Evolutionary conservation across 805 yeast genomes (phyloP).

Genomic region (Myxozyma melibiosi): DNA sequence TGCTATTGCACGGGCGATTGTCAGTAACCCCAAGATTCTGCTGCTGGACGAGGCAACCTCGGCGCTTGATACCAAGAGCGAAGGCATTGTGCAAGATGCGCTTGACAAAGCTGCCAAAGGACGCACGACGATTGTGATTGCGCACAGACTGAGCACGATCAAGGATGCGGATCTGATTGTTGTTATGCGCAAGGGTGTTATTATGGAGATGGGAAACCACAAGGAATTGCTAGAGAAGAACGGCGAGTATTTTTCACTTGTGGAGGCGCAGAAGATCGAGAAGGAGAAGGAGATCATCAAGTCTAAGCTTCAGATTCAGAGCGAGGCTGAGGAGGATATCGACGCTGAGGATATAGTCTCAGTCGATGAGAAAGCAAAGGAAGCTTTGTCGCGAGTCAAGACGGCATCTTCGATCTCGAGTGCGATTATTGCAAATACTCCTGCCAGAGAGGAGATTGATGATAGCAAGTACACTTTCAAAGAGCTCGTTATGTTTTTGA

Average conservation of each 20-base stretch:
- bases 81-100: slow-evolving; percentile 60
- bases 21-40: slow-evolving; percentile 56
- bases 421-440: neutral
- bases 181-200: slow-evolving; percentile 50
- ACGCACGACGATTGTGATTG: slow-evolving; percentile 54
- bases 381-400: slow-evolving; percentile 3
- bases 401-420: slow-evolving; percentile 16
- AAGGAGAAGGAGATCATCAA: slow-evolving; percentile 13
- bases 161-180: slow-evolving; percentile 52
- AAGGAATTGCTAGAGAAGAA: slow-evolving; percentile 35
- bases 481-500: slow-evolving; percentile 1
- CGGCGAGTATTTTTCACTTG: slow-evolving; percentile 37
- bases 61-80: slow-evolving; percentile 63
- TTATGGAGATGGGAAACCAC: slow-evolving; percentile 47
- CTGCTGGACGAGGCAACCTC: slow-evolving; percentile 71
- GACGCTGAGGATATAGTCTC: neutral
- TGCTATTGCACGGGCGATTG: slow-evolving; percentile 62
- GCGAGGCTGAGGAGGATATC: neutral
- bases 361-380: neutral
- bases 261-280: slow-evolving; percentile 38
- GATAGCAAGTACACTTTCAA: neutral
- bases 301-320: neutral
- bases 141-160: slow-evolving; percentile 55
- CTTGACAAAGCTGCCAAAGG: slow-evolving; percentile 41
- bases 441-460: neutral